These are phyloP conservation scores for Vanderwaltozyma tropicalis DNA, from an alignment of 805 yeast genomes.

Conservation along the genomic window DNA sequence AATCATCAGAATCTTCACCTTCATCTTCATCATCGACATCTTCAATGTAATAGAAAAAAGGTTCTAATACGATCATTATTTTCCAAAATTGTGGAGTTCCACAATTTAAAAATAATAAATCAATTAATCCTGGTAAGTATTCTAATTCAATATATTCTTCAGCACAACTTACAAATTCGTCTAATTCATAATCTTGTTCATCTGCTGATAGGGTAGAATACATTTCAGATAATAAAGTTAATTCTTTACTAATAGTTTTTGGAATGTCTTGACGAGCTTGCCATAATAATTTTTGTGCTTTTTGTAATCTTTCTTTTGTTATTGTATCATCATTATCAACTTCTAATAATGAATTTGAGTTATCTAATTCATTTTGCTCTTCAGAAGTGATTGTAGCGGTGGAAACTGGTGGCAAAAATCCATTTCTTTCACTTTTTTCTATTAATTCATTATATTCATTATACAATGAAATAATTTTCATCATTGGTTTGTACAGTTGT, in stretches of 20 bases:
- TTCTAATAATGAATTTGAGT: background rate
- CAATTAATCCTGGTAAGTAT: conserved; percentile 26
- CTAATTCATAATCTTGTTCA: conserved; percentile 30
- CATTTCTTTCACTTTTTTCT: conserved; percentile 28
- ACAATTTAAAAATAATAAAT: conserved; percentile 24
- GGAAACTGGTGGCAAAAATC: conserved; percentile 16
- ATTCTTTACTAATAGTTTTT: conserved; percentile 27
- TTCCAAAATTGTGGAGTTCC: conserved; percentile 26
- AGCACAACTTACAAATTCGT: conserved; percentile 30
- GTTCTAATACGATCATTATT: conserved; percentile 28
- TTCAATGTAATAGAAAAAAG: conserved; percentile 29
- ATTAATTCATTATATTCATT: conserved; percentile 29
- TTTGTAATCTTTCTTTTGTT: conserved; percentile 21
- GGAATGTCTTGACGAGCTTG: conserved; percentile 29
- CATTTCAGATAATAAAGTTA: conserved; percentile 28
- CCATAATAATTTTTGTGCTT: conserved; percentile 26
- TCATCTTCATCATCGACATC: conserved; percentile 22
- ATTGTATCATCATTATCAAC: conserved; percentile 7
- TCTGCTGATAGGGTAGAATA: conserved; percentile 28
- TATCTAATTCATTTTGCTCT: background rate
- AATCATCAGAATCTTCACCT: conserved; percentile 1
- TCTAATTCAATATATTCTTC: conserved; percentile 29
- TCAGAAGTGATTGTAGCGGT: background rate
- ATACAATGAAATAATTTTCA: conserved; percentile 28
- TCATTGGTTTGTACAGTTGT: conserved; percentile 30